A percentile compares a stretch with the other conserved stretches of the same genome.
Evolutionary conservation across 257 asterid genomes (phyloP).

Genomic region (Galeopsis tetrahit): DNA sequence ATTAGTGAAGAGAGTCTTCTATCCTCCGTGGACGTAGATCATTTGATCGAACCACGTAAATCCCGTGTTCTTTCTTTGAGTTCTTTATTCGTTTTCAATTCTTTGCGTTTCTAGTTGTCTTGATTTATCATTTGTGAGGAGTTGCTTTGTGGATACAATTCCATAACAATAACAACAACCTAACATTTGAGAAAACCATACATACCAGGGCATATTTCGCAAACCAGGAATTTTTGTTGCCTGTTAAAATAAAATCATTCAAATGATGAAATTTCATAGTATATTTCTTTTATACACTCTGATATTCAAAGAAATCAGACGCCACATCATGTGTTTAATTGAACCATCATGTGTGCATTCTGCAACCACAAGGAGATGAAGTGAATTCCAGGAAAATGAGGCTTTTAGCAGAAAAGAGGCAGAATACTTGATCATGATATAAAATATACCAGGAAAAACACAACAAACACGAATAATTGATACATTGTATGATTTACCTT

Average conservation of each 20-base stretch:
- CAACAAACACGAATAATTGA: not conserved
- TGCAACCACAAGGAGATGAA: constrained; percentile 94
- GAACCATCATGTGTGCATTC: constrained; percentile 99
- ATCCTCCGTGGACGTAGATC: no score
- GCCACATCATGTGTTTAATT: constrained; percentile 61
- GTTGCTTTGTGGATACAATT: no score
- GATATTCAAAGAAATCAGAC: constrained; percentile 30
- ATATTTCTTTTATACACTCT: not conserved
- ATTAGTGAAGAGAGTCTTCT: no score
- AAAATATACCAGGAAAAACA: constrained; percentile 13
- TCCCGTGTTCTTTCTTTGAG: no score
- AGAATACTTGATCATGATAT: not conserved
- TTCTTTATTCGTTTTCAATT: no score
- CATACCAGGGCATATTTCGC: no score
- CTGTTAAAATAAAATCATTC: not conserved
- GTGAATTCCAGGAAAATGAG: constrained; percentile 38
- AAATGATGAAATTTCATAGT: constrained; percentile 22
- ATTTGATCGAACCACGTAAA: no score
- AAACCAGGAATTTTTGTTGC: no score
- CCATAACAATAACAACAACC: no score
- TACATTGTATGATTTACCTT: constrained; percentile 48
- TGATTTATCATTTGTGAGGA: no score
- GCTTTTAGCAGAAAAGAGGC: constrained; percentile 27
- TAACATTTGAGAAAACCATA: no score
- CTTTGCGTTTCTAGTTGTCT: no score